phyloP scores from a whole-genome alignment of 139 green algal species.

The Asterochloris sp. region DNA sequence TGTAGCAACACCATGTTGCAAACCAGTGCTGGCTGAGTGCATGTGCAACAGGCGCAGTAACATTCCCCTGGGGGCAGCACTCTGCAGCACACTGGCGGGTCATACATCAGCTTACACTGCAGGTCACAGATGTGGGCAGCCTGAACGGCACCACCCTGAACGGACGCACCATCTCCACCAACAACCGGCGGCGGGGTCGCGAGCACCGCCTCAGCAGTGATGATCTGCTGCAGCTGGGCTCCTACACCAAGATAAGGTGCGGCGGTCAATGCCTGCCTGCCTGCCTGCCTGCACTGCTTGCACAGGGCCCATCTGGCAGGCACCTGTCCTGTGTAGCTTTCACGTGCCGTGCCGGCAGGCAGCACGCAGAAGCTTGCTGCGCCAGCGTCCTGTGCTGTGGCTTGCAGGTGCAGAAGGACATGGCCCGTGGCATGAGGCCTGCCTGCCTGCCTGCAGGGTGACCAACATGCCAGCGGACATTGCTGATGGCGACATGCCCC shows the following conservation, averaged over 20 bases:
- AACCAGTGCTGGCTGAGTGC: slow-evolving; percentile 21
- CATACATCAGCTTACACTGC: neutral
- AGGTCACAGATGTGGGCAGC: slow-evolving; percentile 32
- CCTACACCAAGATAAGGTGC: slow-evolving; percentile 19
- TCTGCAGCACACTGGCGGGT: too few species aligned
- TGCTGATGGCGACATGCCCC: slow-evolving; percentile 13
- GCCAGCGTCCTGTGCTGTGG: too few species aligned
- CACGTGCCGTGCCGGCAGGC: too few species aligned
- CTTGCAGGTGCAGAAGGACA: too few species aligned
- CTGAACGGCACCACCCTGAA: slow-evolving; percentile 77
- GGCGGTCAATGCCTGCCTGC: neutral
- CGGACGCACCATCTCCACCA: slow-evolving; percentile 47
- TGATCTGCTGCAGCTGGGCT: slow-evolving; percentile 49
- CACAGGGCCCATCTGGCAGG: too few species aligned
- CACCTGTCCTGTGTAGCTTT: too few species aligned
- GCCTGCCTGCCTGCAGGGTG: neutral
- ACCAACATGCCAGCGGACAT: slow-evolving; percentile 11
- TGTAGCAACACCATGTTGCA: slow-evolving; percentile 8
- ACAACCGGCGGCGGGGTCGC: slow-evolving; percentile 42
- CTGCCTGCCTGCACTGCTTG: too few species aligned
- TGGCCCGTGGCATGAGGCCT: neutral
- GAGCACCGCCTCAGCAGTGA: slow-evolving; percentile 39
- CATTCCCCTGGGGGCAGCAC: neutral
- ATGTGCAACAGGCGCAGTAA: neutral
- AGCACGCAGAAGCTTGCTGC: too few species aligned